phyloP scores from a whole-genome alignment of 495 filamentous ascomycete genomes.

The Talaromyces trachyspermus region DNA sequence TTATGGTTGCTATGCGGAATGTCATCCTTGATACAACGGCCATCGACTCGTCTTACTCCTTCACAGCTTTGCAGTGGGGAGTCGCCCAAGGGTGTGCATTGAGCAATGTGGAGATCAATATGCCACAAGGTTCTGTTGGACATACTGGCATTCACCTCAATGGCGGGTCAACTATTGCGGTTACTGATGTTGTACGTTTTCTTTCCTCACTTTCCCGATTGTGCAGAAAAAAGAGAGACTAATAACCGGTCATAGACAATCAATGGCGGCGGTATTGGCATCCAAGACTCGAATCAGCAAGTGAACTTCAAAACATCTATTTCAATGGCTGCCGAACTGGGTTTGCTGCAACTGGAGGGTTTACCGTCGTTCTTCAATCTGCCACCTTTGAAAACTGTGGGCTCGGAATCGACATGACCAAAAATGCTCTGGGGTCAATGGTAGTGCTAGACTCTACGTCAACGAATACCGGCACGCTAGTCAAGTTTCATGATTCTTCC shows the following conservation, averaged over 20 bases:
- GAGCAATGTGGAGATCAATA: slow-evolving; percentile 66
- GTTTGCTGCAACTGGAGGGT: slow-evolving; percentile 31
- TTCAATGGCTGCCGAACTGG: slow-evolving; percentile 34
- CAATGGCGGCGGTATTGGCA: slow-evolving; percentile 40
- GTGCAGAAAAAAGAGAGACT: no score
- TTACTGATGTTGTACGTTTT: slow-evolving; percentile 41
- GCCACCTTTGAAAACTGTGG: slow-evolving; percentile 26
- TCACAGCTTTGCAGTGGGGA: slow-evolving; percentile 53
- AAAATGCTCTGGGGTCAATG: slow-evolving; percentile 40
- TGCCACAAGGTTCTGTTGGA: slow-evolving; percentile 45
- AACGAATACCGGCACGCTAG: slow-evolving; percentile 42
- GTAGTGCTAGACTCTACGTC: slow-evolving; percentile 37
- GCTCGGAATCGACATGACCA: slow-evolving; percentile 27
- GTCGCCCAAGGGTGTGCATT: slow-evolving; percentile 62
- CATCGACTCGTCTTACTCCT: slow-evolving; percentile 15
- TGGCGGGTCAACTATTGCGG: slow-evolving; percentile 37
- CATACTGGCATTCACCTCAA: slow-evolving; percentile 46
- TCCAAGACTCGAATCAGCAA: slow-evolving; percentile 44
- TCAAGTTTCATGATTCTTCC: slow-evolving; percentile 39
- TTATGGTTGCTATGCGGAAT: slow-evolving; percentile 37
- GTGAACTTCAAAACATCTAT: slow-evolving; percentile 42
- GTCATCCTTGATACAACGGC: slow-evolving; percentile 33
- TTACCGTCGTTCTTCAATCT: slow-evolving; percentile 33
- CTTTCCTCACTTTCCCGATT: no score
- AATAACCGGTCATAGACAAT: slow-evolving; percentile 29